Evolutionary conservation across 1,284 basidiomycete genomes (phyloP), one percentile per base, ranked within the genome.

Genomic region (Pseudozyma hubeiensis): DNA sequence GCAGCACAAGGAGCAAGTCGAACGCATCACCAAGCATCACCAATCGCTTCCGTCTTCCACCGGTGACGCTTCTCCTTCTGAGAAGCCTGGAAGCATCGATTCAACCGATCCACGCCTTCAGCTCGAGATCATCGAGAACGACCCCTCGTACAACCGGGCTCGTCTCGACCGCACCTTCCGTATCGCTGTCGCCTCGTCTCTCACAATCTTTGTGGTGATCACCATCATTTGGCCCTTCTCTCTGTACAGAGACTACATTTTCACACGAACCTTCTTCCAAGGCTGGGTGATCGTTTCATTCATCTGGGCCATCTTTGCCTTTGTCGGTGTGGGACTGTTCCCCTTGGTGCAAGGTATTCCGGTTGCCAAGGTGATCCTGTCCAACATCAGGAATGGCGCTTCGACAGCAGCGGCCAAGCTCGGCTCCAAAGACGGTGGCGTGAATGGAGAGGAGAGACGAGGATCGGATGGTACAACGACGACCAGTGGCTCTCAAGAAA

Each of bases 211-310:
- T 50, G 61, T 81, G 10, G 76, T 81, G 14, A 72, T 83, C 53
- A 79, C 81, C 60, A 73, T 84, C 62, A 77, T 84, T 40, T 82
- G 77, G 77, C 83, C 83, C 2, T 79, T 83, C 40, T 68, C 68
- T 9, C 75, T 84, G 44, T 84, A 82, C 61, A 68, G 82, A 8
- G 71, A 77, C 58, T 83, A 82, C 71, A 76, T 83, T 51, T 84
- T 84, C 57, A 63, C 65, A 9, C 57, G 59, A 31, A 54, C 47
- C n/a, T 84, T 84, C 64, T 83, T 84, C 53, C 54, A 63, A 10
- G 82, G 82, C 19, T 84, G 82, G 82, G 64, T 81, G 10, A 64
- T 77, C 4, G 81, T 83, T 29, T 63, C 63, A 7, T 64, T 81
- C 51, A 73, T 81, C 43, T 84, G 82, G 82, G 79, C 79, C 7